phyloP scores from a whole-genome alignment of 1,284 basidiomycete genomes.

The Laetiporus sulphureus region DNA sequence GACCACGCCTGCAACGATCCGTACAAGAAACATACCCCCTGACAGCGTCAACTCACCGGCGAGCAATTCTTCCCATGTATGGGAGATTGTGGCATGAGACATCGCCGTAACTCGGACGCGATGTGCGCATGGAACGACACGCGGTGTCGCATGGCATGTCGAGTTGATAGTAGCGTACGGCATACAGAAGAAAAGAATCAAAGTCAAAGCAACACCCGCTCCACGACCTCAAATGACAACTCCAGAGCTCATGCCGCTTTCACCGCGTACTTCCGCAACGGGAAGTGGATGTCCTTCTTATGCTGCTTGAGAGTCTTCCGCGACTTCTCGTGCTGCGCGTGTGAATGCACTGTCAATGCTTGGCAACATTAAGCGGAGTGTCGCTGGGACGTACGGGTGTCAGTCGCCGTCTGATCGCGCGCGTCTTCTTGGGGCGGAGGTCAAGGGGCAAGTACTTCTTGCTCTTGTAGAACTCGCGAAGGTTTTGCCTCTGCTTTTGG shows the following conservation, averaged over 20 bases:
- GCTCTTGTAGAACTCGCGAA: slow-evolving; percentile 96
- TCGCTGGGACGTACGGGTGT: slow-evolving; percentile 78
- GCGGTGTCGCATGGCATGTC: slow-evolving; percentile 28
- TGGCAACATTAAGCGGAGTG: background rate
- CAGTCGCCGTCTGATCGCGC: slow-evolving; percentile 94
- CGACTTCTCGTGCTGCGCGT: slow-evolving; percentile 66
- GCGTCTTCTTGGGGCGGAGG: slow-evolving; percentile 97
- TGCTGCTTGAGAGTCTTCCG: slow-evolving; percentile 84
- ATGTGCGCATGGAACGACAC: slow-evolving; percentile 10
- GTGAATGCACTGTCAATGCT: slow-evolving; percentile 11
- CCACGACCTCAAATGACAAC: slow-evolving; percentile 14
- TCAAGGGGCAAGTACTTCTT: slow-evolving; percentile 98
- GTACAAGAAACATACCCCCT: too few relatives aligned
- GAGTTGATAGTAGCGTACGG: slow-evolving; percentile 30
- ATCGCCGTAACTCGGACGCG: too few relatives aligned
- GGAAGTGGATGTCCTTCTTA: slow-evolving; percentile 95
- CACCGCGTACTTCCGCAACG: slow-evolving; percentile 76
- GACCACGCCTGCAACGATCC: too few relatives aligned
- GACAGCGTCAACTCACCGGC: too few relatives aligned
- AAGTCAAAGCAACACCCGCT: slow-evolving; percentile 24
- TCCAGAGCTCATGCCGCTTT: slow-evolving; percentile 55
- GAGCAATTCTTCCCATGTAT: too few relatives aligned
- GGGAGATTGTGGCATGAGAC: too few relatives aligned
- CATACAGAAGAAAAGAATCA: slow-evolving; percentile 33
- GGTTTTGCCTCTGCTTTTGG: slow-evolving; percentile 95